Conservation (phyloP, 371 early-diverging fungal species). For the Mortierella sp. region DNA sequence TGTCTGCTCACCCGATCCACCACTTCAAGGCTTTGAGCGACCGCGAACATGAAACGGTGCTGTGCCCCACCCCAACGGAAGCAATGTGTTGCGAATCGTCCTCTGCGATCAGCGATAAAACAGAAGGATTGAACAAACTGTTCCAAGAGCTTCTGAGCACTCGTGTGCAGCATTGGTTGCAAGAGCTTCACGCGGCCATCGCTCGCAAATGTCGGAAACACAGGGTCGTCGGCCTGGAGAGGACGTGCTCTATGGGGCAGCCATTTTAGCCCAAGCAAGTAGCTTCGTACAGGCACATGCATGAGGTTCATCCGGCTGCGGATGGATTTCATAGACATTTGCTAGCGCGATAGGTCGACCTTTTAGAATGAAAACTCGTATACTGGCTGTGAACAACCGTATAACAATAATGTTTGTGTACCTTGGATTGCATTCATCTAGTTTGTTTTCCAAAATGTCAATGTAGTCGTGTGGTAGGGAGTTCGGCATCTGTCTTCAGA, state of each 20-base stretch:
- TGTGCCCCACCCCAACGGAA: slow-evolving; percentile 26
- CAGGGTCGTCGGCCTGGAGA: slow-evolving; percentile 4
- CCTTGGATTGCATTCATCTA: too few species aligned
- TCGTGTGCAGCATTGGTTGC: background rate
- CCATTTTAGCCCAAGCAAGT: background rate
- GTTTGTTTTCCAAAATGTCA: too few species aligned
- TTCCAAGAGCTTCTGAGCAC: background rate
- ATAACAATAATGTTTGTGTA: too few species aligned
- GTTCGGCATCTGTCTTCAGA: too few species aligned
- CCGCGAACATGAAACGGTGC: slow-evolving; percentile 22
- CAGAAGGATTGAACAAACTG: background rate
- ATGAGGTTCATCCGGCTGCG: slow-evolving; percentile 1
- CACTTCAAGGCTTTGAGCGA: slow-evolving; percentile 13
- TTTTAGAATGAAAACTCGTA: too few species aligned
- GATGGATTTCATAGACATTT: slow-evolving; percentile 11
- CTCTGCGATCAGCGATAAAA: background rate
- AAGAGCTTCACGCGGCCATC: slow-evolving; percentile 3
- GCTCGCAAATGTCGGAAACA: slow-evolving; percentile 1
- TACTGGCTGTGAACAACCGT: too few species aligned
- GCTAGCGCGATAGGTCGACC: background rate
- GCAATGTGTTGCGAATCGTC: slow-evolving; percentile 12
- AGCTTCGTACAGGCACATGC: slow-evolving; percentile 2
- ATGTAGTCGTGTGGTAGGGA: too few species aligned
- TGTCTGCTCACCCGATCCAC: slow-evolving; percentile 17
- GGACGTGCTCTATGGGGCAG: background rate